Conservation (phyloP, 2,329 filamentous ascomycete genomes). For the Nemania bipapillata region DNA sequence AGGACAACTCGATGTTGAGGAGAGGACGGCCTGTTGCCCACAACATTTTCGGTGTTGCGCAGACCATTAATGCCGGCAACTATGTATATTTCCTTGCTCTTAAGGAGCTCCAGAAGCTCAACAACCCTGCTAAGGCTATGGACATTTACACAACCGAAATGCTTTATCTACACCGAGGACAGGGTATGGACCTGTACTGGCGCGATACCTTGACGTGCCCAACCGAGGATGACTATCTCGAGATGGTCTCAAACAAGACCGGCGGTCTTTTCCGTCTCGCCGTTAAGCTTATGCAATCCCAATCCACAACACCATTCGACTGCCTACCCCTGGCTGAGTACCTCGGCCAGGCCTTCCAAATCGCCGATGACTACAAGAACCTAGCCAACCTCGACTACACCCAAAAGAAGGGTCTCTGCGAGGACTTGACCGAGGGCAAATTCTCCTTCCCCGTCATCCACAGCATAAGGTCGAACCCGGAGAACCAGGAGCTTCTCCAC, state of each 20-base stretch:
- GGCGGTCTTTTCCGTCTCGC: slow-evolving; percentile 85
- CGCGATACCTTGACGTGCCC: slow-evolving; percentile 85
- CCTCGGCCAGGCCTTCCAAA: slow-evolving; percentile 87
- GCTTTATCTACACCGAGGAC: slow-evolving; percentile 85
- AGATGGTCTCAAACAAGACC: slow-evolving; percentile 93
- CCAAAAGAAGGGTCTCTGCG: slow-evolving; percentile 90
- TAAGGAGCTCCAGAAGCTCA: slow-evolving; percentile 76
- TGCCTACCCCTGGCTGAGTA: slow-evolving; percentile 86
- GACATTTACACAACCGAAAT: slow-evolving; percentile 84
- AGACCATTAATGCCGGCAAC: slow-evolving; percentile 91
- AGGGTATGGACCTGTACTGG: slow-evolving; percentile 94
- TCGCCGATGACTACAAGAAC: slow-evolving; percentile 94
- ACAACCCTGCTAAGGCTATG: slow-evolving; percentile 70
- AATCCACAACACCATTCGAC: slow-evolving; percentile 67
- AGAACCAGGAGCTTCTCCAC: slow-evolving; percentile 84
- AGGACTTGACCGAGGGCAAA: slow-evolving; percentile 96
- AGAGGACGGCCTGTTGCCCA: slow-evolving; percentile 85
- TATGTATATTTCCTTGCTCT: slow-evolving; percentile 87
- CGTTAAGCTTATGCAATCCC: slow-evolving; percentile 88
- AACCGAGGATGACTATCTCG: slow-evolving; percentile 86
- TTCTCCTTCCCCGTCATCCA: slow-evolving; percentile 97
- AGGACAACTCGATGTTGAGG: slow-evolving; percentile 80
- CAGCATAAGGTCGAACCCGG: slow-evolving; percentile 80
- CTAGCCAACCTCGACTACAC: slow-evolving; percentile 79
- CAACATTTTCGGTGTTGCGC: slow-evolving; percentile 83